Base-by-base conservation (phyloP, 2,329 filamentous ascomycete genomes). In the Juglanconis juglandina region DNA sequence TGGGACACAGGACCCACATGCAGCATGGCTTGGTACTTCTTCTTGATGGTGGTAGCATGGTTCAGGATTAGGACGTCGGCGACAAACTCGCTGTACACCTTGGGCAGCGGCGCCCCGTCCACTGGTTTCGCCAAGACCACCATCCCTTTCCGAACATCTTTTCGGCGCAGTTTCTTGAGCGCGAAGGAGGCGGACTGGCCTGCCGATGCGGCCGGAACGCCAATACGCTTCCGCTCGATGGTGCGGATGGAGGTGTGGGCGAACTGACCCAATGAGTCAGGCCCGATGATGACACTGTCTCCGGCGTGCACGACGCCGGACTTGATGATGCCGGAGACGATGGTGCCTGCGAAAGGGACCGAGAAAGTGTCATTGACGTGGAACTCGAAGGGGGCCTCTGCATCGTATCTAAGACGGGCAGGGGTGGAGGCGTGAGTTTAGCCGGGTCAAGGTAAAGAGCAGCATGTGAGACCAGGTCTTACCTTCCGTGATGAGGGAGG, bases 301-400 rank as follows among this genome's bases (percentile, higher is more conserved):
- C 94, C 94, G 1, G 91, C 85, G 71, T 98, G 95, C 14, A 96
- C 85, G 1, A 96, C 87, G 1, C 94, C 90, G 1, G 88, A 86
- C 69, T 96, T 96, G 64, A 98, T 88, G 39, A 99, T 93, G 0
- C 95, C 95, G 41, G 91, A 95, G 1, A 99, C 93, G 0, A 99
- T 95, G 0, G 95, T 99, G 11, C 95, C 95, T 1, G 96, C 92
- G 73, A 96, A 96, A 2, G 95, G 95, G 4, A 99, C 95, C 0
- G 93, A 97, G 81, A 98, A 99, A 0, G 92, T 98, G 72, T 99
- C 95, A 71, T 98, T 99, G 65, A 99, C 85, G 62, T 96, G 88
- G 67, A 98, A 97, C 71, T 98, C 95, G 66, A 98, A 96, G 0
- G 93, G 88, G 0, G 91, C 92, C 51, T 91, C 87, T 17, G 88